Conservation (phyloP, 1,284 basidiomycete genomes). For the Sporisorium sorghi region DNA sequence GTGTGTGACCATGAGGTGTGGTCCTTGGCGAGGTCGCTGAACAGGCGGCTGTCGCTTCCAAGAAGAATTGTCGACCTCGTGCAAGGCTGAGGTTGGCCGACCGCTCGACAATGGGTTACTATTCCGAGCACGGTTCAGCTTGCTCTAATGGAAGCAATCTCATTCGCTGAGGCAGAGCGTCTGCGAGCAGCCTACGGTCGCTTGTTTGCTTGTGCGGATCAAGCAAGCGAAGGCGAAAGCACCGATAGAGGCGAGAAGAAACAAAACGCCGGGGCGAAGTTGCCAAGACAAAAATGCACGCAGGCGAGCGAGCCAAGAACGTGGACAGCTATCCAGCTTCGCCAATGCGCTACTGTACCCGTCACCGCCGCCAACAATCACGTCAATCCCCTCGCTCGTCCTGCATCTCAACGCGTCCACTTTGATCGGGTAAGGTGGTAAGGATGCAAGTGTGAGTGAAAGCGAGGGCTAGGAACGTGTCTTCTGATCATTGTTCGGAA, state of each 20-base stretch:
- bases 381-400: neutral
- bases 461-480: conserved; percentile 25
- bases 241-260: neutral
- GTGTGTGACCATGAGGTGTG: neutral
- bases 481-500: conserved; percentile 13
- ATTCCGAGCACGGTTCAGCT: neutral
- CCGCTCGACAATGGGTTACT: neutral
- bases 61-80: conserved; percentile 1
- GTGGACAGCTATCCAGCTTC: conserved; percentile 31
- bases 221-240: neutral
- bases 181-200: conserved; percentile 1
- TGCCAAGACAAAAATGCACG: conserved; percentile 16
- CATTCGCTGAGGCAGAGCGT: conserved; percentile 1
- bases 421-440: no score
- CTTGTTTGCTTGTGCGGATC: neutral
- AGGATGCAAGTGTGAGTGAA: no score
- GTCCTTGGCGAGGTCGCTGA: neutral
- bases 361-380: neutral
- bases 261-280: neutral
- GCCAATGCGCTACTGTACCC: neutral
- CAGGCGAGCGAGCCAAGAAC: conserved; percentile 36
- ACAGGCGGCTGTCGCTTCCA: neutral
- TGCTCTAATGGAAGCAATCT: conserved; percentile 8
- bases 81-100: neutral
- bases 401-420: conserved; percentile 1